These are phyloP conservation scores for Neurospora sp. DNA, from an alignment of 2,329 filamentous ascomycete species.

Conservation along the genomic window DNA sequence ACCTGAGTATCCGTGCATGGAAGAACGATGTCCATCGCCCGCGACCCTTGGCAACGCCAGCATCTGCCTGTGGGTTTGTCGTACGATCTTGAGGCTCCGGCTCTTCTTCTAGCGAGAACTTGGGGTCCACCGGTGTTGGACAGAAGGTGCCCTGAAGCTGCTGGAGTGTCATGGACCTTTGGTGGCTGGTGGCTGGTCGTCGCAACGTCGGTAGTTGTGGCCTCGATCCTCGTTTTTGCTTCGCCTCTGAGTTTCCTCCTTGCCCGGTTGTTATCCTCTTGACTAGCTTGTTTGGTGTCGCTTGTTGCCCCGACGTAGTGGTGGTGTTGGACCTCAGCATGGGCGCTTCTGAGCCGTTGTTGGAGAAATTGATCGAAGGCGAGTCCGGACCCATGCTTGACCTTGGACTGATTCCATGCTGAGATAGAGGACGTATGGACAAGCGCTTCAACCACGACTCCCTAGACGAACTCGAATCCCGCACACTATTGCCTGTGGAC, in stretches of 20 bases:
- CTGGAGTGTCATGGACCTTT: conserved; percentile 62
- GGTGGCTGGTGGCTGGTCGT: conserved; percentile 69
- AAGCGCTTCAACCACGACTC: conserved; percentile 65
- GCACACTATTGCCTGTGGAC: conserved; percentile 32
- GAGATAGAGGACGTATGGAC: conserved; percentile 54
- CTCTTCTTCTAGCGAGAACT: conserved; percentile 26
- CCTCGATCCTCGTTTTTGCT: conserved; percentile 39
- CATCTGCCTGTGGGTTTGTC: conserved; percentile 9
- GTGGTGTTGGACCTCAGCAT: conserved; percentile 40
- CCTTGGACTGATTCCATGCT: conserved; percentile 47
- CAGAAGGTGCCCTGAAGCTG: conserved; percentile 27
- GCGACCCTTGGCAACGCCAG: conserved; percentile 6
- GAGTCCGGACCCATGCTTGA: conserved; percentile 58
- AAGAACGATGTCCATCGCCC: conserved; percentile 47
- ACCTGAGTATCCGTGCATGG: conserved; percentile 31
- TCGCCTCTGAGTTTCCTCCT: conserved; percentile 31
- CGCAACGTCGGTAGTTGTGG: conserved; percentile 57
- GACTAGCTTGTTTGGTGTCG: conserved; percentile 65
- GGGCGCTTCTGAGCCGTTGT: conserved; percentile 51
- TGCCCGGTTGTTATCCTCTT: conserved; percentile 57
- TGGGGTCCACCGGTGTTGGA: conserved; percentile 10
- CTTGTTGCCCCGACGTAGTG: conserved; percentile 23
- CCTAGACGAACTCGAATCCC: conserved; percentile 50
- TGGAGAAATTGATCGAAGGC: conserved; percentile 54
- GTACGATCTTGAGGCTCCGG: conserved; percentile 15